phyloP scores from a whole-genome alignment of 2,329 filamentous ascomycete genomes.

The Sporothrix protearum region DNA sequence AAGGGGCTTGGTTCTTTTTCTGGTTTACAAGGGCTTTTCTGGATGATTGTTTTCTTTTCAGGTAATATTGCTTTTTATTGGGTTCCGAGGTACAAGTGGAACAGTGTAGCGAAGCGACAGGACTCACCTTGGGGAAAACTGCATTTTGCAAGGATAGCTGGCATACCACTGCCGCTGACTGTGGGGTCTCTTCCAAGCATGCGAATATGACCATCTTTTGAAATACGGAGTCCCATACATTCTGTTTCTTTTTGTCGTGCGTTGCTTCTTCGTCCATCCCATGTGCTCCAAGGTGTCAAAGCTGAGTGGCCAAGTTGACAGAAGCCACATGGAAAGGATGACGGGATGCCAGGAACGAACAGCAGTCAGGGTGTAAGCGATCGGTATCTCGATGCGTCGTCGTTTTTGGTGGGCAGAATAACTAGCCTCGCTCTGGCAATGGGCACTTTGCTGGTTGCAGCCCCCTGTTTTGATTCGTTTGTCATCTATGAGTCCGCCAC shows the following conservation, averaged over 20 bases:
- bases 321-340: not conserved
- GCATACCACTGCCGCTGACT: not conserved
- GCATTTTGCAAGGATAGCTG: slow-evolving; percentile 3
- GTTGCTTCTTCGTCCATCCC: not conserved
- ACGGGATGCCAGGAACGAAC: not conserved
- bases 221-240: not conserved
- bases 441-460: not conserved
- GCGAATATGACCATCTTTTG: not conserved
- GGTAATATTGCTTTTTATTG: not conserved
- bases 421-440: not conserved
- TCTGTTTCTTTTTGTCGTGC: not conserved
- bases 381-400: slow-evolving; percentile 15
- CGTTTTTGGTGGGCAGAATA: not conserved
- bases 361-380: not conserved
- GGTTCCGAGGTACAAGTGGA: not conserved
- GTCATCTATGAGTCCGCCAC: too few species aligned
- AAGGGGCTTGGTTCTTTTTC: not conserved
- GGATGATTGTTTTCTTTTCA: not conserved
- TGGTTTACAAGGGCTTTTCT: not conserved
- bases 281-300: not conserved
- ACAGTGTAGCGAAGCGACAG: not conserved
- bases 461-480: not conserved
- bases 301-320: not conserved
- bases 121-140: not conserved
- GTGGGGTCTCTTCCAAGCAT: not conserved